Conservation (phyloP, 495 filamentous ascomycete genomes). For the Penicillium samsonianum region DNA sequence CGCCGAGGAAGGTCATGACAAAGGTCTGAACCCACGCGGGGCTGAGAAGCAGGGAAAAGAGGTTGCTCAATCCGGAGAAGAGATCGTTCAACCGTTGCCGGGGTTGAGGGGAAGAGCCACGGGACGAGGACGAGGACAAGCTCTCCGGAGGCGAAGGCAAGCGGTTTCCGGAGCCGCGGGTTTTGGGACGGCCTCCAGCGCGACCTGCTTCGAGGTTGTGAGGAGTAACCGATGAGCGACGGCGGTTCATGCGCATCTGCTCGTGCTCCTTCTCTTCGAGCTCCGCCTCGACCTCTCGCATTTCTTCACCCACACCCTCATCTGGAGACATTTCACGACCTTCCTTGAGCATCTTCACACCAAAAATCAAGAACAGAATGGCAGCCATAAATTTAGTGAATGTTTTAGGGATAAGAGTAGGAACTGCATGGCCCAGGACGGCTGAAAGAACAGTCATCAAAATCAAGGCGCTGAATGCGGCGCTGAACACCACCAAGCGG, state of each 20-base stretch:
- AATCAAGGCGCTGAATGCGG: conserved; percentile 87
- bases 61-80: conserved; percentile 73
- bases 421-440: conserved; percentile 90
- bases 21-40: conserved; percentile 99
- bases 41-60: conserved; percentile 82
- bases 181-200: conserved; percentile 41
- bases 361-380: conserved; percentile 84
- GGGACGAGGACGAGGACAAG: conserved; percentile 57
- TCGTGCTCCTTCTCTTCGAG: conserved; percentile 88
- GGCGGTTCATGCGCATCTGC: conserved; percentile 53
- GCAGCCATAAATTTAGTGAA: conserved; percentile 86
- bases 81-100: conserved; percentile 41
- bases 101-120: conserved; percentile 56
- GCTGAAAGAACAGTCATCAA: conserved; percentile 97
- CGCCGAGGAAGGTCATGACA: conserved; percentile 96
- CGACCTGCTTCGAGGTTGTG: conserved; percentile 53
- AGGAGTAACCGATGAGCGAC: conserved; percentile 55
- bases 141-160: conserved; percentile 56
- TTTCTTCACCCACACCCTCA: conserved; percentile 89
- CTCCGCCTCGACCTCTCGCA: conserved; percentile 95
- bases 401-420: conserved; percentile 83
- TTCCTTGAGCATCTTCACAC: conserved; percentile 80
- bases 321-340: conserved; percentile 83
- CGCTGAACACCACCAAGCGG: conserved; percentile 87
- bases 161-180: conserved; percentile 49